Evolutionary conservation across 768 basidiomycete genomes (phyloP), one percentile per base, ranked within the genome.

Genomic region (Boletus edulis): DNA sequence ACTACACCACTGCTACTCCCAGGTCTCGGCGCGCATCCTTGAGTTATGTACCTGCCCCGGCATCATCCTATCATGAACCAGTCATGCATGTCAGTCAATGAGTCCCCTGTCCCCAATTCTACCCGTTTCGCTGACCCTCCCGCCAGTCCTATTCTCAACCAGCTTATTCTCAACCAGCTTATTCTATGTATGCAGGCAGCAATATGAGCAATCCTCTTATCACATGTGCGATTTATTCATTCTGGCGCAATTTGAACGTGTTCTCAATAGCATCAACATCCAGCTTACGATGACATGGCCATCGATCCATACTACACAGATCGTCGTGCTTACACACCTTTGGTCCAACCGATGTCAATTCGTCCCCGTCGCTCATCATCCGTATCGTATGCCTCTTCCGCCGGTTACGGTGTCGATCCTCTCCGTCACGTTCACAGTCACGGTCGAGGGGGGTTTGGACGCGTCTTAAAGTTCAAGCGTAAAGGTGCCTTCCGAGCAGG

Each of bases 391-490:
- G 52, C 69, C 13, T 71, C 75, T 24, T 66, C 72, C 34, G 62
- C 73, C 10, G 66, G 72, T 2, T 73, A 72, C 59, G 38, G 60
- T 29, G 74, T 63, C 35, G 77, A 82, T 53, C 64, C 72, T n/a
- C 81, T 78, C 65, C 78, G 77, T 20, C 74, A 29, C 8, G 29
- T n/a, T n/a, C n/a, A n/a, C n/a, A n/a, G 29, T 29, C 29, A 24
- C 22, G 22, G 22, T 24, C 22, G 22, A 4, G 22, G 76, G 24
- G 74, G 78, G 14, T 79, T 77, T 60, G 74, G 79, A 27, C 71
- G 78, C 39, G 73, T 81, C 51, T 74, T 90, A 55, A 88, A 86
- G 67, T 90, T 90, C 73, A 87, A 85, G 71, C 81, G 84, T 67
- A 89, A 85, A 74, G 85, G 84, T 12, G 75, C 82, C 13, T 81